phyloP scores from a whole-genome alignment of 352 stramenopile genomes.

The Phytophthora idaei region DNA sequence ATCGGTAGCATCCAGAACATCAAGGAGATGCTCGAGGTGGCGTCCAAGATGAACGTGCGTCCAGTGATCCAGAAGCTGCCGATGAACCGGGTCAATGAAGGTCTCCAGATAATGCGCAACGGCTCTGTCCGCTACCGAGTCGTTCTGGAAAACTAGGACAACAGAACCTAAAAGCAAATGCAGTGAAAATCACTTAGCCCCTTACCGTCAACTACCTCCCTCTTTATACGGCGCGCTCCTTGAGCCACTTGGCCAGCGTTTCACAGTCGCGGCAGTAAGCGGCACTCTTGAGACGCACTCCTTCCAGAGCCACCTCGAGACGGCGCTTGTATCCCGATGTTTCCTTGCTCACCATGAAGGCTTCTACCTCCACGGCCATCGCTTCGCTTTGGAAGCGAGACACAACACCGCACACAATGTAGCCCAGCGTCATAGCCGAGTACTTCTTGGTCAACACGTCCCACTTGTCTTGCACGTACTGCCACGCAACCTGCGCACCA shows the following conservation, averaged over 20 bases:
- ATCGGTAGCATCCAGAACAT: no score
- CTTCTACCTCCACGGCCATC: conserved; percentile 57
- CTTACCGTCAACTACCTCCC: conserved; percentile 7
- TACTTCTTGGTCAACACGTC: conserved; percentile 61
- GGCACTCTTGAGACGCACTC: conserved; percentile 59
- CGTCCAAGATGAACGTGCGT: conserved; percentile 57
- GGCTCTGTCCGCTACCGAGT: conserved; percentile 44
- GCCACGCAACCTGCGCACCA: conserved; percentile 64
- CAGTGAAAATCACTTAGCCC: background rate
- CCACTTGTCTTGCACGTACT: conserved; percentile 73
- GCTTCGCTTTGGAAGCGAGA: conserved; percentile 51
- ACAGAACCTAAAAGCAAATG: background rate
- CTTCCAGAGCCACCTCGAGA: conserved; percentile 63
- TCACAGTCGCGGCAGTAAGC: conserved; percentile 60
- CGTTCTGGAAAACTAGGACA: conserved; percentile 10
- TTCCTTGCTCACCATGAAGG: conserved; percentile 64
- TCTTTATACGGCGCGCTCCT: conserved; percentile 33
- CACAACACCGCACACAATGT: conserved; percentile 48
- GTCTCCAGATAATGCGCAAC: conserved; percentile 43
- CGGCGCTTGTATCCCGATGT: conserved; percentile 58
- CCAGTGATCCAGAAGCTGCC: conserved; percentile 52
- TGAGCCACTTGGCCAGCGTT: conserved; percentile 60
- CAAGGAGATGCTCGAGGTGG: background rate
- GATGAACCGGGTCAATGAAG: conserved; percentile 48
- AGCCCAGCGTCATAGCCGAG: conserved; percentile 57